These are phyloP conservation scores for Chytriomyces hyalinus DNA, from an alignment of 192 early-diverging fungal genomes.

Conservation along the genomic window DNA sequence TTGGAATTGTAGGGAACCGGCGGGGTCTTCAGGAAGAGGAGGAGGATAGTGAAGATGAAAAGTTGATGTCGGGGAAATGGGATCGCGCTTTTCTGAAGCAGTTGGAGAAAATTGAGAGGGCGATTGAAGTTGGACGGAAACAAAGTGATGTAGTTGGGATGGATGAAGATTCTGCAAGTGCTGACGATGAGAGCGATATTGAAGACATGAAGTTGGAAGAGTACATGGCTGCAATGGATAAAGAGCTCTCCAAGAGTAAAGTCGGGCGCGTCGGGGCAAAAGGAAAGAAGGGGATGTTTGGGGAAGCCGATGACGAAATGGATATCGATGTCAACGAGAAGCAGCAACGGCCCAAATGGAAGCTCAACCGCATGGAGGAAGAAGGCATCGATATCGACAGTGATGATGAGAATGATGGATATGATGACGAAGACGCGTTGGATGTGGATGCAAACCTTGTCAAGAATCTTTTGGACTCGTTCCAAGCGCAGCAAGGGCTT, in stretches of 20 bases:
- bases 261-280: conserved; percentile 10
- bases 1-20: conserved; percentile 30
- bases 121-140: background rate
- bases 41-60: conserved; percentile 27
- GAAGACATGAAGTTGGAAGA: conserved; percentile 33
- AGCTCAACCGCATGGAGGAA: conserved; percentile 21
- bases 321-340: background rate
- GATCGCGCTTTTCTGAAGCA: conserved; percentile 14
- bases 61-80: conserved; percentile 10
- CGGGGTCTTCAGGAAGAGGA: conserved; percentile 30
- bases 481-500: conserved; percentile 89
- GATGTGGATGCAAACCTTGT: conserved; percentile 86
- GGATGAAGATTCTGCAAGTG: background rate
- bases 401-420: conserved; percentile 29
- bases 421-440: conserved; percentile 46
- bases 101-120: conserved; percentile 1
- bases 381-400: conserved; percentile 13
- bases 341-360: conserved; percentile 22
- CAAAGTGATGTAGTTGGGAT: conserved; percentile 10
- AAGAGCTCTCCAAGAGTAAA: conserved; percentile 27
- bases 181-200: conserved; percentile 25
- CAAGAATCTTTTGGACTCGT: conserved; percentile 90
- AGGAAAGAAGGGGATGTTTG: background rate
- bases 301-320: background rate
- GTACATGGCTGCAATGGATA: conserved; percentile 36